Conservation (phyloP, 2,329 filamentous ascomycete species). For the Sporothrix phasma region DNA sequence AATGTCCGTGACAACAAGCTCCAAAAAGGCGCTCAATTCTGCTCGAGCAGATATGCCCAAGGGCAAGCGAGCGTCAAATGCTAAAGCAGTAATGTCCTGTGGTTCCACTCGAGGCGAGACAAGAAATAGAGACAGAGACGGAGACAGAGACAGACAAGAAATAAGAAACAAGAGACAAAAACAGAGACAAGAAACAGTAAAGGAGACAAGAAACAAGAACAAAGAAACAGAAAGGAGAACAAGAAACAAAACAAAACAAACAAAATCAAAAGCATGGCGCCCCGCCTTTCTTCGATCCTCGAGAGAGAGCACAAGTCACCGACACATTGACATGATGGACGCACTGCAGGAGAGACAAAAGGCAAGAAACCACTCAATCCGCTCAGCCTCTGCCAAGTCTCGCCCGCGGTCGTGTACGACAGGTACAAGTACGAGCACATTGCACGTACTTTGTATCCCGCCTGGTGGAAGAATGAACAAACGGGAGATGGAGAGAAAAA, state of each 20-base stretch:
- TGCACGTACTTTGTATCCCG: neutral
- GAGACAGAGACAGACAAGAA: neutral
- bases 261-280: neutral
- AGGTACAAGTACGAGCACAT: too few relatives aligned
- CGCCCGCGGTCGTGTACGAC: neutral
- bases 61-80: neutral
- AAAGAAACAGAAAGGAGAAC: neutral
- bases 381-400: neutral
- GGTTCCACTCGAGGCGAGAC: neutral
- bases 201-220: neutral
- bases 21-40: slow-evolving; percentile 5
- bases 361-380: neutral
- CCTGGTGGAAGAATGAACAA: too few relatives aligned
- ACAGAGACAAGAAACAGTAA: neutral
- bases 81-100: neutral
- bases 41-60: neutral
- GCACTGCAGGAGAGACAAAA: neutral
- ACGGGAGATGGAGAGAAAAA: too few relatives aligned
- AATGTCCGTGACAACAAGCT: neutral
- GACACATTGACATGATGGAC: neutral
- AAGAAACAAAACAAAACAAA: neutral
- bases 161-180: too few relatives aligned
- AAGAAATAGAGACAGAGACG: neutral
- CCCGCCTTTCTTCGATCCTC: neutral
- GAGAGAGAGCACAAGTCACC: neutral